Evolutionary conservation across 225 moss, liverwort and hornwort genomes (phyloP), one percentile per base, ranked within the genome.

Genomic region (Pseudisothecium myosuroides): DNA sequence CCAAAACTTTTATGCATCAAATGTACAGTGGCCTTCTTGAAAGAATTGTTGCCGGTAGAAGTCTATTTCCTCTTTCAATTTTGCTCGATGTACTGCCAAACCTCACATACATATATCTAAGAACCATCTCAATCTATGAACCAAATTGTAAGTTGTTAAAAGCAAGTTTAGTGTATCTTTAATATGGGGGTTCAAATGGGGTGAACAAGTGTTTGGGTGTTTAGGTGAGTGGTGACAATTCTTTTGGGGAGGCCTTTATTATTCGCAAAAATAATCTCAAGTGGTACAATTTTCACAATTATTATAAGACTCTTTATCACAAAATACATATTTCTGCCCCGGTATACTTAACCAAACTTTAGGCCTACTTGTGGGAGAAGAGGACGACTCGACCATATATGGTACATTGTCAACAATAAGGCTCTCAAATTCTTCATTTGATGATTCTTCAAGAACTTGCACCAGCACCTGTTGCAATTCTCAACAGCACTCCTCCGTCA

Each of bases 201-300:
- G 1, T 39, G 14, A 69, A 0, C 24, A 39, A 69, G 39, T 68
- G 3, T 66, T 66, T 36, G 4, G 5, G 7, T 68, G 23, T 69
- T 69, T 4, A 0, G 9, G 39, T 23, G n/a, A 67, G 0, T 24
- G 24, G 2, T 0, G 0, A 24, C 69, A 69, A 69, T 39, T 37
- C 13, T 39, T 65, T n/a, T 12, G 0, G 4, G 4, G 1, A 39
- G 4, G 8, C 7, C 4, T 8, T 2, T 23, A 4, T 28, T 29
- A 1, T 73, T 3, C 0, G 0, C 11, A 31, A 47, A 74, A 31
- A 4, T 47, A 18, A 31, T 47, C 2, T 47, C 11, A 31, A 74
- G 31, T 31, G 4, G 19, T 29, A 12, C 4, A 47, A 47, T n/a
- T n/a, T n/a, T n/a, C n/a, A n/a, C 2, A 1, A 74, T 31, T 2